Evolutionary conservation across 176 grass and related monocot species (phyloP), one percentile per base, ranked within the genome.

Genomic region (Cocos nucifera): DNA sequence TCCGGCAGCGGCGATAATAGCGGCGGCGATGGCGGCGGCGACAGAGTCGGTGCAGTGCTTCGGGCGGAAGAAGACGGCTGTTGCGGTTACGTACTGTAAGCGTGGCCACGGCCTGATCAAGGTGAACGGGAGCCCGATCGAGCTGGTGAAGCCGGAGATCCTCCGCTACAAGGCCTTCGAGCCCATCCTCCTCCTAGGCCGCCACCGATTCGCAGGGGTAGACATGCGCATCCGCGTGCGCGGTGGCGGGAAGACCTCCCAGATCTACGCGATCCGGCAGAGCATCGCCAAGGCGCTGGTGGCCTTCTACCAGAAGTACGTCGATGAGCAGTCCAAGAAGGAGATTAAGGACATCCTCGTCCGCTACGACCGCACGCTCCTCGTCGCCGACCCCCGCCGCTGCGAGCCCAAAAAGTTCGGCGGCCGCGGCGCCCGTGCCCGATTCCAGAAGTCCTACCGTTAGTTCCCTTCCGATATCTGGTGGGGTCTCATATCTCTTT

Each of bases 261-360:
- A 65, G 63, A 65, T 65, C 15, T 65, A 65, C 22, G 63, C 63
- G 49, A 65, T 65, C 22, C 63, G 63, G 22, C 63, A 65, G 63
- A 65, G 63, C 63, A 52, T 65, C 16, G 63, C 63, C 49, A 65
- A 65, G 63, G 63, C 63, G 8, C 63, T 65, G 49, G 63, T 65
- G 15, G 63, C 49, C 10, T 65, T 50, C 63, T 23, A 65, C 63
- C 63, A 65, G 22, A 65, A 65, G 21, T 65, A 52, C 63, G 63
- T 65, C 1, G 63, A 65, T 3, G 63, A 65, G 63, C 63, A 65
- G 49, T 52, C 63, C 20, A 65, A 65, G 22, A 51, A 65, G 63
- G 63, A 65, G 15, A 65, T 65, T 49, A 65, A 65, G 19, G 63
- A 65, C 49, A 65, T 65, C 63, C 63, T 65, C 22, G 63, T n/a